Evolutionary conservation across 176 grass and related monocot species (phyloP), one percentile per base, ranked within the genome.

Genomic region (Rhynchospora tenuis): DNA sequence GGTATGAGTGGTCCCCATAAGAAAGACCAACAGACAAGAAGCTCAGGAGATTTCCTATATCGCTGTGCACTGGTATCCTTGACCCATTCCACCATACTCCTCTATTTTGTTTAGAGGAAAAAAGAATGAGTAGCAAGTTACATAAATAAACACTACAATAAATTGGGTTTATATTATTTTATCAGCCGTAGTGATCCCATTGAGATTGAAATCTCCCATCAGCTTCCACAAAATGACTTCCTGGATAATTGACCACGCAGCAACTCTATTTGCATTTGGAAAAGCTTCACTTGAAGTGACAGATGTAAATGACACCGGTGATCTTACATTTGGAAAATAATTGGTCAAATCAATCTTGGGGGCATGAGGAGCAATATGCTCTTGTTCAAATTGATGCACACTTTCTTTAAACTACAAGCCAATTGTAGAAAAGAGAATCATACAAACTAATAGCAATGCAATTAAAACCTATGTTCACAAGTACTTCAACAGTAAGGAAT

Each of bases 201-300:
- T 90, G 56, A 98, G 95, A 87, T 88, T 94, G 90, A 98, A 98
- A 66, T 98, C 92, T 29, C 95, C 95, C 92, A 98, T 94, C 71
- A 93, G 89, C 82, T 88, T 91, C 95, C 95, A 98, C 86, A 98
- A 91, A 81, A 93, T 84, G 20, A 90, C 89, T 26, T 91, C 84
- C 79, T 93, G 64, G 22, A 84, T 51, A 79, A 27, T 46, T 24
- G 6, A 85, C 10, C 20, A 50, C 6, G 63, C 3, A 0, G 58
- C 50, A 52, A 44, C 7, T 27, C n/a, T 59, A 43, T n/a, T 51
- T 24, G 8, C 29, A 43, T 44, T 59, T 8, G 9, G 19, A 48
- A 46, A 61, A 70, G 7, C 71, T 82, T 43, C n/a, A n/a, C n/a
- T n/a, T n/a, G n/a, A n/a, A n/a, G n/a, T n/a, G n/a, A n/a, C n/a